Evolutionary conservation across 495 filamentous ascomycete species (phyloP).

Genomic region (Penicillium cataractarum): DNA sequence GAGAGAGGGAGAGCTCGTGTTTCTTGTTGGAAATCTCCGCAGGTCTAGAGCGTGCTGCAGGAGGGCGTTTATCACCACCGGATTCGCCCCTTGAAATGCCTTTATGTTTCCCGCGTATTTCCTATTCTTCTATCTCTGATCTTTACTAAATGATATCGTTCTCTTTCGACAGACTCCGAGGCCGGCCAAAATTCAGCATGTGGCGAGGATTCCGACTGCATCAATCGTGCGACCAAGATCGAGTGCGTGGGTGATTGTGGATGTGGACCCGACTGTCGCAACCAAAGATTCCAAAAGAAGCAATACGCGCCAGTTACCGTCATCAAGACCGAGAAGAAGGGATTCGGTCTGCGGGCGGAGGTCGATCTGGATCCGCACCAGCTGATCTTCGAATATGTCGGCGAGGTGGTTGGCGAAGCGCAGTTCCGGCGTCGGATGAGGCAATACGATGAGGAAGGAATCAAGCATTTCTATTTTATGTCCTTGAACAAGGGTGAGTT

Average conservation of each 20-base stretch:
- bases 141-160: not conserved
- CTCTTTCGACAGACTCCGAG: slow-evolving; percentile 55
- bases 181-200: slow-evolving; percentile 77
- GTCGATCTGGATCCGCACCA: slow-evolving; percentile 74
- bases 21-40: not conserved
- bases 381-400: slow-evolving; percentile 98
- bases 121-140: not conserved
- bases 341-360: slow-evolving; percentile 87
- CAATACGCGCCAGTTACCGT: slow-evolving; percentile 91
- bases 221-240: slow-evolving; percentile 97
- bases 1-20: not conserved
- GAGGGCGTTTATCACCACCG: not conserved
- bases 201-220: slow-evolving; percentile 96
- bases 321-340: slow-evolving; percentile 97
- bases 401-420: slow-evolving; percentile 93
- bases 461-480: slow-evolving; percentile 99
- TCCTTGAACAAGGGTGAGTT: slow-evolving; percentile 96
- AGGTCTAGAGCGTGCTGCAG: not conserved
- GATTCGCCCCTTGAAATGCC: not conserved
- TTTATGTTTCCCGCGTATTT: not conserved
- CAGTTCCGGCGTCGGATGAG: slow-evolving; percentile 86
- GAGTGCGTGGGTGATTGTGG: slow-evolving; percentile 87
- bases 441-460: slow-evolving; percentile 91
- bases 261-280: slow-evolving; percentile 86
- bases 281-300: slow-evolving; percentile 90